Base-by-base conservation (phyloP, 129 eudicot genomes). In the Centella asiatica region DNA sequence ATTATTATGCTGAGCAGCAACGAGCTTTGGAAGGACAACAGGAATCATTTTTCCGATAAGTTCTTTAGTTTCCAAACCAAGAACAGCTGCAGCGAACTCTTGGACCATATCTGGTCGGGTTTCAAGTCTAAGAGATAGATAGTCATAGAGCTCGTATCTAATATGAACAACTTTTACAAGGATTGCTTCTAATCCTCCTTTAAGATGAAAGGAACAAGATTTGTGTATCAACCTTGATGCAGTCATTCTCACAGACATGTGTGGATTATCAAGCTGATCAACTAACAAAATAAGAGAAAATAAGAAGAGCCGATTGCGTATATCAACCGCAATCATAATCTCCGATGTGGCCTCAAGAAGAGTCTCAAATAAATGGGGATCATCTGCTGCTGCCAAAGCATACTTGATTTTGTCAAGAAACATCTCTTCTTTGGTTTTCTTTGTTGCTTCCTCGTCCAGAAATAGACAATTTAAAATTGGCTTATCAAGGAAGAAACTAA, bases 1-100 rank as follows among this genome's bases (percentile, higher is more conserved):
- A 60, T 82, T 78, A 62, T 83, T 83, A 64, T 78, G 78, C 40
- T 80, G 82, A 74, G 75, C 72, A 57, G 81, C 82, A 57, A 92
- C 84, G 44, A 93, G 95, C 76, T 86, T 93, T 4, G 96, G 99
- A 74, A 93, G 85, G 56, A 93, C 83, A 70, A 80, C 86, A 65
- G 99, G 99, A 36, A 87, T 79, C 95, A 93, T 85, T 75, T 75
- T 80, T 51, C 65, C 74, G 63, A 85, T 81, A 76, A 93, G 89
- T 69, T 75, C 92, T 72, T 78, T 76, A 62, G 74, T 68, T 76
- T 76, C 82, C 67, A 87, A 73, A 71, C 81, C 82, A 69, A 87
- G 95, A 71, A 87, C 85, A 67, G 83, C 71, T 51, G 69, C 83
- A 46, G 99, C 94, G 80, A 93, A 93, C 76, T 93, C 99, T 72